Base-by-base conservation (phyloP, 768 basidiomycete genomes). In the Trametes sanguinea region DNA sequence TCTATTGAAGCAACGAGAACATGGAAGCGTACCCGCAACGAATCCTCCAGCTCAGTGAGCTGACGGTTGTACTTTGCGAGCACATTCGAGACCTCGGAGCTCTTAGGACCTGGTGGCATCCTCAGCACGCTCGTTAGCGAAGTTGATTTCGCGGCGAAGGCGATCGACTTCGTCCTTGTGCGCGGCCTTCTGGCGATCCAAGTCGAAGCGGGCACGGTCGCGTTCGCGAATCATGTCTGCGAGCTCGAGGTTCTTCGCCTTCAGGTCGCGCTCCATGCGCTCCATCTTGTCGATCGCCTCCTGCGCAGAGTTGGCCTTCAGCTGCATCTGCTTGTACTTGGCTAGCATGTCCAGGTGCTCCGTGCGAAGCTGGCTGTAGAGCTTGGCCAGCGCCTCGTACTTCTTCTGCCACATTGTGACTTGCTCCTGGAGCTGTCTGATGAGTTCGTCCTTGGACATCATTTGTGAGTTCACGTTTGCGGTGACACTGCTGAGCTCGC, bases 161-260 rank as follows among this genome's bases (percentile, higher is more conserved):
- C 97, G 87, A 64, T 98, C 97, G 40, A 93, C 73, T 71, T 99
- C 97, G 60, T 99, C 97, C 72, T 95, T 96, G 74, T 98, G 95
- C 52, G 87, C 89, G 5, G 93, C 85, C 77, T 96, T 98, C 72
- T 93, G 84, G 22, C 97, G 83, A 71, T 99, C 97, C 27, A 98
- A 79, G 66, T 99, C 97, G 70, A 97, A 98, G 46, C 97, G 82
- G 39, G 96, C 95, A 58, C 95, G 83, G 72, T 99, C 97, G 37
- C 97, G 87, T 75, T 99, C 97, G 48, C 96, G 85, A 67, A 99
- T 90, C 97, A 99, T 99, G 72, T 98, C 97, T 27, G 97, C 97
- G 17, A 99, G 80, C 74, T 98, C 97, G 57, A 99, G 76, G 72
- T 98, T 99, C 84, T 99, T 99, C n/a, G 92, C 83, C 77, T 98